These are phyloP conservation scores for Tillandsia leiboldiana DNA, from an alignment of 176 grass and related monocot species.

Conservation along the genomic window DNA sequence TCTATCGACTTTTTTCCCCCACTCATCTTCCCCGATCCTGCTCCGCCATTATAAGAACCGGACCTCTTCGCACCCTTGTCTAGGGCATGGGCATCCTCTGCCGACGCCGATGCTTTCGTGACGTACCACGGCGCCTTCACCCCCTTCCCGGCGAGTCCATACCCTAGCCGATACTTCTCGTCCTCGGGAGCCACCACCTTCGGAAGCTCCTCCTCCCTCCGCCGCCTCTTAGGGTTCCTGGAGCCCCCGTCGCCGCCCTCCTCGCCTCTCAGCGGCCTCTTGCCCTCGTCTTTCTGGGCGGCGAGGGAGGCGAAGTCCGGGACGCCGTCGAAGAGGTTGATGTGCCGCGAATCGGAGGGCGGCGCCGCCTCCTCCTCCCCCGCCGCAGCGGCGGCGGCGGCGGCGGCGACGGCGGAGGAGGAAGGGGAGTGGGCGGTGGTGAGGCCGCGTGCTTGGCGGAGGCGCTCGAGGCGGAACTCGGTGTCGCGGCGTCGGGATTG, in stretches of 20 bases:
- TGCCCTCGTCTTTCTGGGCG: constrained; percentile 22
- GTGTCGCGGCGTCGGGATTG: constrained; percentile 61
- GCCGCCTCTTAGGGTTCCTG: constrained; percentile 33
- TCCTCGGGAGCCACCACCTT: constrained; percentile 63
- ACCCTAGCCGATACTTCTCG: constrained; percentile 87
- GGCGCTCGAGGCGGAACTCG: constrained; percentile 50
- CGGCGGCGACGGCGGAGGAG: not conserved
- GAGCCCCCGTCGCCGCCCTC: constrained; percentile 17
- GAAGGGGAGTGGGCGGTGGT: not conserved
- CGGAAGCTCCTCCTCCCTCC: constrained; percentile 54
- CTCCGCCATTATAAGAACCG: not conserved
- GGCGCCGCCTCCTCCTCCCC: constrained; percentile 3
- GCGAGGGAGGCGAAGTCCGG: constrained; percentile 54
- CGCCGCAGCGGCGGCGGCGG: not conserved
- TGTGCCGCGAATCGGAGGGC: constrained; percentile 32
- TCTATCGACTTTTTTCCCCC: constrained; percentile 56
- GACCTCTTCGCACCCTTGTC: constrained; percentile 11
- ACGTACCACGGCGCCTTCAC: constrained; percentile 82
- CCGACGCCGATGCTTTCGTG: constrained; percentile 21
- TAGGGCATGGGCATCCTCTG: not conserved
- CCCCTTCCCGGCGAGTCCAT: constrained; percentile 76
- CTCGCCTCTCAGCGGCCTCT: constrained; percentile 33
- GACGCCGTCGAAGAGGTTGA: constrained; percentile 54
- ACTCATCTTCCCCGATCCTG: constrained; percentile 25
- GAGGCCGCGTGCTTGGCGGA: constrained; percentile 52